Evolutionary conservation across 1,139 yeast genomes (phyloP).

Genomic region (Pichia sp.): DNA sequence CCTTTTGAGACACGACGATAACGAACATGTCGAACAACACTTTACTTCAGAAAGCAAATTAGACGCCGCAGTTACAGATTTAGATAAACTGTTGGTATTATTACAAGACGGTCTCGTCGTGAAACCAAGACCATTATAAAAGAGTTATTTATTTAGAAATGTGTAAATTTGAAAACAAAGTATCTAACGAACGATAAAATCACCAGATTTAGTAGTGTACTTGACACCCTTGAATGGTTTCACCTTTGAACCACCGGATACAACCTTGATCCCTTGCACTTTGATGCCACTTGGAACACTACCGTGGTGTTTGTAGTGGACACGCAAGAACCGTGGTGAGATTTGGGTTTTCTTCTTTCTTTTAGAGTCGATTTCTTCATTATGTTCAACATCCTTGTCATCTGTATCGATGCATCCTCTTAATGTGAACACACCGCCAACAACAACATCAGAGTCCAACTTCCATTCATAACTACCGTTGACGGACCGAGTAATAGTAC

Average conservation of each 20-base stretch:
- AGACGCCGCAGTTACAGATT: constrained; percentile 41
- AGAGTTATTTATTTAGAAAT: background rate
- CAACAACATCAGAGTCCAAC: constrained; percentile 54
- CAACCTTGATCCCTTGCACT: constrained; percentile 64
- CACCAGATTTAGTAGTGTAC: constrained; percentile 67
- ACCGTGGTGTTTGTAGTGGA: constrained; percentile 65
- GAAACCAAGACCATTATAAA: constrained; percentile 10
- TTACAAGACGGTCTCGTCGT: constrained; percentile 36
- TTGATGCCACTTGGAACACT: constrained; percentile 73
- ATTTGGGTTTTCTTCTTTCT: background rate
- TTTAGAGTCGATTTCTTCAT: background rate
- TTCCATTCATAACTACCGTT: constrained; percentile 70
- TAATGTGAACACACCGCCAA: constrained; percentile 70
- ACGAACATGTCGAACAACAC: constrained; percentile 32
- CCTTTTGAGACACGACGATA: constrained; percentile 47
- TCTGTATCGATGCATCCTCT: constrained; percentile 45
- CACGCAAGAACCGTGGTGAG: constrained; percentile 49
- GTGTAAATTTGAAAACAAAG: too few relatives aligned
- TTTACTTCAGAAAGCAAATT: constrained; percentile 37
- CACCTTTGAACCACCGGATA: constrained; percentile 63
- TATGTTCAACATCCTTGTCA: background rate
- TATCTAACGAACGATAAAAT: constrained; percentile 46
- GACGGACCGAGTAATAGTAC: constrained; percentile 60
- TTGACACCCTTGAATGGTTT: constrained; percentile 94
- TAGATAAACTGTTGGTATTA: constrained; percentile 42